Evolutionary conservation across 768 basidiomycete species (phyloP).

Genomic region (Rubroboletus pulcherrimus): DNA sequence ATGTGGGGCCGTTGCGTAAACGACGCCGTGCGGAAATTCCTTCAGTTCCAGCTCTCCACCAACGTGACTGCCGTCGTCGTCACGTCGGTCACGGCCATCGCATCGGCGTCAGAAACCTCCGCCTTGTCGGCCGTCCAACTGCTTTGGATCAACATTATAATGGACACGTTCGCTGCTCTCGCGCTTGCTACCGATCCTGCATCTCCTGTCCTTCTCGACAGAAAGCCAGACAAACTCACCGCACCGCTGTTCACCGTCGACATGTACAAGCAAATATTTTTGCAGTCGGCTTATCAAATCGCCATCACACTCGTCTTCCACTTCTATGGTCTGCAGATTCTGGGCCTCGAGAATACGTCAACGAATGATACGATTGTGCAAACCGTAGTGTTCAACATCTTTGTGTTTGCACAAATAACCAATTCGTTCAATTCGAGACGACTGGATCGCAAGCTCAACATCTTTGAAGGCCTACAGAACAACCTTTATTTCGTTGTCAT

Average conservation of each 20-base stretch:
- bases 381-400: slow-evolving; percentile 96
- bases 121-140: slow-evolving; percentile 96
- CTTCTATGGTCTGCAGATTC: slow-evolving; percentile 72
- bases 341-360: slow-evolving; percentile 46
- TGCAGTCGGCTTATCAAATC: slow-evolving; percentile 88
- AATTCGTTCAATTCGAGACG: slow-evolving; percentile 91
- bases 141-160: slow-evolving; percentile 98
- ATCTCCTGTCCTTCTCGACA: slow-evolving; percentile 69
- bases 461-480: slow-evolving; percentile 75
- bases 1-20: slow-evolving; percentile 99
- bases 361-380: slow-evolving; percentile 50
- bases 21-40: slow-evolving; percentile 94
- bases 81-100: slow-evolving; percentile 87
- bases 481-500: slow-evolving; percentile 87
- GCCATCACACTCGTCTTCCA: slow-evolving; percentile 83
- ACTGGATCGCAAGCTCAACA: slow-evolving; percentile 80
- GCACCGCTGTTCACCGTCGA: slow-evolving; percentile 87
- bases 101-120: slow-evolving; percentile 69
- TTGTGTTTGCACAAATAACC: slow-evolving; percentile 97
- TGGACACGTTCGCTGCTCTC: slow-evolving; percentile 98
- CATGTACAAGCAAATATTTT: slow-evolving; percentile 96
- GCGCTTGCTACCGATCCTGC: slow-evolving; percentile 98
- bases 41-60: slow-evolving; percentile 93
- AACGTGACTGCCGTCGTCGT: slow-evolving; percentile 95
- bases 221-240: slow-evolving; percentile 87